A percentile compares a stretch with the other conserved stretches of the same genome.
Evolutionary conservation across 176 grass and related monocot species (phyloP).

Genomic region (Triticum timopheevii): DNA sequence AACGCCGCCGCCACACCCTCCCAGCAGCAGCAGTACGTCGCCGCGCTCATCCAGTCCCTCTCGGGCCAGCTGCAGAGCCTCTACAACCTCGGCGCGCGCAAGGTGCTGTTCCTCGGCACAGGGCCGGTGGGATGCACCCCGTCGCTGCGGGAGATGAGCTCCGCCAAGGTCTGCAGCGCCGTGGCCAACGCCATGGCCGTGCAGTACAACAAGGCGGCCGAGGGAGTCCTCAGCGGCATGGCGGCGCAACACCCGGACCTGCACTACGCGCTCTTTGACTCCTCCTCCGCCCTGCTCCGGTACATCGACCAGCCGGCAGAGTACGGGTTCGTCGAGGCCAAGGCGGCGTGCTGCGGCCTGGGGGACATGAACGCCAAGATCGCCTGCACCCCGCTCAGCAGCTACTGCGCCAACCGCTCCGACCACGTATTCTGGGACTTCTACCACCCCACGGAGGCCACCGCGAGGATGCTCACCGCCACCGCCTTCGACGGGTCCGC

Average conservation of each 20-base stretch:
- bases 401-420: background rate
- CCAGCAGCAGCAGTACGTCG: conserved; percentile 39
- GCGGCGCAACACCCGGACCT: background rate
- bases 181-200: conserved; percentile 46
- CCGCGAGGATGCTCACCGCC: conserved; percentile 37
- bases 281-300: background rate
- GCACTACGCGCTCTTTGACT: conserved; percentile 6
- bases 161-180: conserved; percentile 40
- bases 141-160: conserved; percentile 54
- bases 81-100: conserved; percentile 72
- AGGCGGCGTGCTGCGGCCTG: background rate
- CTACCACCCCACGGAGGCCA: conserved; percentile 29
- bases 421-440: background rate
- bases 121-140: conserved; percentile 78
- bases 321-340: background rate
- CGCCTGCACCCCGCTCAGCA: conserved; percentile 35
- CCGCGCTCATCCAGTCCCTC: conserved; percentile 49
- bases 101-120: conserved; percentile 59
- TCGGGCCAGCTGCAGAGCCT: conserved; percentile 62
- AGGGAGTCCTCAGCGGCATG: conserved; percentile 41
- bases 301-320: background rate
- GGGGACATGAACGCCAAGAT: conserved; percentile 77
- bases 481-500: conserved; percentile 49
- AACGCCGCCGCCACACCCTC: conserved; percentile 10
- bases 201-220: conserved; percentile 58